phyloP scores from a whole-genome alignment of 1,284 basidiomycete species.

The Tilletia setariae region DNA sequence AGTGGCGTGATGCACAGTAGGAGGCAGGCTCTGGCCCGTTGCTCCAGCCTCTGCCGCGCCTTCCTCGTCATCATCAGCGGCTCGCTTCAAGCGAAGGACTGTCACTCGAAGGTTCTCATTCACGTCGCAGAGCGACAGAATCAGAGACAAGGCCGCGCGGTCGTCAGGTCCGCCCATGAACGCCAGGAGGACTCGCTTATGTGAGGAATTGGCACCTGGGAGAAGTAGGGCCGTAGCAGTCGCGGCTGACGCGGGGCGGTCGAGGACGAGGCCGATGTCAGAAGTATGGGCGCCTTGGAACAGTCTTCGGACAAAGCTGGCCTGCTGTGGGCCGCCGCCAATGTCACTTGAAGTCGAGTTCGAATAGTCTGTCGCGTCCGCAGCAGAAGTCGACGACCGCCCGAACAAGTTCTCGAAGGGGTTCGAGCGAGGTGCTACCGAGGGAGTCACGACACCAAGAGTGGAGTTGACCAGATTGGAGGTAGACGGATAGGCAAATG shows the following conservation, averaged over 20 bases:
- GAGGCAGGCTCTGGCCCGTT: slow-evolving; percentile 33
- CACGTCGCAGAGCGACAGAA: slow-evolving; percentile 29
- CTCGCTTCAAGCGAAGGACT: slow-evolving; percentile 33
- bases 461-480: neutral
- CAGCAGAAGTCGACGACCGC: slow-evolving; percentile 56
- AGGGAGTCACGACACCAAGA: neutral
- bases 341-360: slow-evolving; percentile 51
- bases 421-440: slow-evolving; percentile 29
- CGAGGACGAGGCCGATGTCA: slow-evolving; percentile 73
- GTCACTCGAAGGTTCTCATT: slow-evolving; percentile 33
- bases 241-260: slow-evolving; percentile 58
- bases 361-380: slow-evolving; percentile 60
- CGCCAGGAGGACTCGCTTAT: slow-evolving; percentile 71
- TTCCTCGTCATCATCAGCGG: slow-evolving; percentile 34
- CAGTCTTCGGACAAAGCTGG: slow-evolving; percentile 71
- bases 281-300: slow-evolving; percentile 62
- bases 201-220: slow-evolving; percentile 48
- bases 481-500: slow-evolving; percentile 24
- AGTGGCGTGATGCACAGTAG: slow-evolving; percentile 40
- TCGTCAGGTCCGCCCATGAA: slow-evolving; percentile 93
- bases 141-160: slow-evolving; percentile 66
- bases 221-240: slow-evolving; percentile 8
- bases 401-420: slow-evolving; percentile 43
- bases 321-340: slow-evolving; percentile 56
- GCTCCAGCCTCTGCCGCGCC: slow-evolving; percentile 8